Percentiles rank a stretch among this genome's conserved stretches.
phyloP scores from a whole-genome alignment of 108 stramenopile genomes.

The Chaetoceros muelleri region DNA sequence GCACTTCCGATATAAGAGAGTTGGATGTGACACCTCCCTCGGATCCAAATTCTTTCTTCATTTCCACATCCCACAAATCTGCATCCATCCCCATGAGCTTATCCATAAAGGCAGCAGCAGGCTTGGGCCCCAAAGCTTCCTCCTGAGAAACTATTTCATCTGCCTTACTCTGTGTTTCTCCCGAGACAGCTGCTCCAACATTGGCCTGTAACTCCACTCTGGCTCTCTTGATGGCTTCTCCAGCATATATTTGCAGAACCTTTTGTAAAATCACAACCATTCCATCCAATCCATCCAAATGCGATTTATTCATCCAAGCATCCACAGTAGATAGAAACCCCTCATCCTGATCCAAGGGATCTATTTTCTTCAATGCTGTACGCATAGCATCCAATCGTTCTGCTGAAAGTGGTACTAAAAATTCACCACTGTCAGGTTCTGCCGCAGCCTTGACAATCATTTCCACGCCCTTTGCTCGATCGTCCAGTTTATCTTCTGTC shows the following conservation, averaged over 20 bases:
- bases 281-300: slow-evolving; percentile 83
- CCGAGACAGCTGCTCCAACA: slow-evolving; percentile 25
- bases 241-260: slow-evolving; percentile 82
- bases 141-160: slow-evolving; percentile 15
- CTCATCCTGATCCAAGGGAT: slow-evolving; percentile 55
- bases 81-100: slow-evolving; percentile 57
- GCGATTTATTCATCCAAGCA: slow-evolving; percentile 84
- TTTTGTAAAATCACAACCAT: slow-evolving; percentile 84
- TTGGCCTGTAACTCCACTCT: slow-evolving; percentile 28
- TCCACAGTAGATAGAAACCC: slow-evolving; percentile 76
- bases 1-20: slow-evolving; percentile 54
- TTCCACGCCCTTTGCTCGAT: slow-evolving; percentile 72
- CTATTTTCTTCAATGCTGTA: slow-evolving; percentile 36
- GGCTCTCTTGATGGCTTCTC: slow-evolving; percentile 46
- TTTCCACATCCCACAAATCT: slow-evolving; percentile 67
- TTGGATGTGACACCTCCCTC: slow-evolving; percentile 30
- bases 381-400: slow-evolving; percentile 65
- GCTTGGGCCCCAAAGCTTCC: not conserved
- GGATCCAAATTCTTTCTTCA: slow-evolving; percentile 18
- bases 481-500: slow-evolving; percentile 63
- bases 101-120: slow-evolving; percentile 47
- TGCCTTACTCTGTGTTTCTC: slow-evolving; percentile 25
- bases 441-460: slow-evolving; percentile 67
- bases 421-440: slow-evolving; percentile 78
- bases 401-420: slow-evolving; percentile 61